A percentile compares a stretch with the other conserved stretches of the same genome.
phyloP scores from a whole-genome alignment of 257 asterid genomes.

The Petrea volubilis region DNA sequence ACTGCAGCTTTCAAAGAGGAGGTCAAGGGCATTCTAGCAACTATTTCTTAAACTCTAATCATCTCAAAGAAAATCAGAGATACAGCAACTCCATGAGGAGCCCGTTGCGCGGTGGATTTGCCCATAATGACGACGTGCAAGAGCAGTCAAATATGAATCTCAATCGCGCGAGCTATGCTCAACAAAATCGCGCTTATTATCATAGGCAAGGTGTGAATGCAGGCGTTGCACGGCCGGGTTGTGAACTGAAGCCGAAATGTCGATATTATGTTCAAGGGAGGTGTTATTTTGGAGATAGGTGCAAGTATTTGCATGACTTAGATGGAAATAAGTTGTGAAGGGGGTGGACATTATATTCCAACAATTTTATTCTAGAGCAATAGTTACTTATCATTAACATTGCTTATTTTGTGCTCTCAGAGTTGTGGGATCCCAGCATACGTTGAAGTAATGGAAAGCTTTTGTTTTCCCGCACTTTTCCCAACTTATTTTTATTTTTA shows the following conservation, averaged over 20 bases:
- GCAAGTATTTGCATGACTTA: conserved; percentile 54
- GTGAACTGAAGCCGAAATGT: conserved; percentile 39
- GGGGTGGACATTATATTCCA: not conserved
- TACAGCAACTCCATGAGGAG: not conserved
- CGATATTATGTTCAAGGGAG: conserved; percentile 57
- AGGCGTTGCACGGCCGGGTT: conserved; percentile 13
- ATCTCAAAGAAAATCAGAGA: not conserved
- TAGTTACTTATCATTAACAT: no score
- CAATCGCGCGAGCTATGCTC: not conserved
- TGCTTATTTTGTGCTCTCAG: no score
- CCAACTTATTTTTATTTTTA: no score
- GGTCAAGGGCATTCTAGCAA: conserved; percentile 7
- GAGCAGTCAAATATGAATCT: conserved; percentile 8
- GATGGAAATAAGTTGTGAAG: not conserved
- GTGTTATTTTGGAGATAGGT: conserved; percentile 64
- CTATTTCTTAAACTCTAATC: not conserved
- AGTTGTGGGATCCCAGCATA: no score
- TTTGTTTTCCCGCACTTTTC: no score
- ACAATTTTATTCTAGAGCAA: no score
- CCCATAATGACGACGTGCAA: conserved; percentile 3
- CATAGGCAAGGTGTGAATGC: not conserved
- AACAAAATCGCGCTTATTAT: not conserved
- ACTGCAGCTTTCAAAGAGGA: conserved; percentile 16
- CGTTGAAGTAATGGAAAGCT: no score
- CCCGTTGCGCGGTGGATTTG: not conserved